Conservation (phyloP, 2,329 filamentous ascomycete species). For the Aspergillus arachidicola region DNA sequence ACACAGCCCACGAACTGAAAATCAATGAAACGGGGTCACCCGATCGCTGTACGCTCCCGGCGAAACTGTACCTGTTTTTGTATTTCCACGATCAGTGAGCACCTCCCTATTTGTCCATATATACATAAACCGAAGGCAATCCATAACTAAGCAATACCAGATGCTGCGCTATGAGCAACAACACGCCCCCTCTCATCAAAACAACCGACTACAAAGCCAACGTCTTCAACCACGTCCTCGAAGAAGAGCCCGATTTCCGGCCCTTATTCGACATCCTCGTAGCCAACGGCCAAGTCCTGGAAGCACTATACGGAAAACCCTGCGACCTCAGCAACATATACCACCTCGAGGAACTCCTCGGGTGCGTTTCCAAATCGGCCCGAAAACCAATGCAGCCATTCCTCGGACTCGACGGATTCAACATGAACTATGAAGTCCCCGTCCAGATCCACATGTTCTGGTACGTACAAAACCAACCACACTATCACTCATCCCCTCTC, state of each 20-base stretch:
- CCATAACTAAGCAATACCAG: not conserved
- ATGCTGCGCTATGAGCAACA: conserved; percentile 2
- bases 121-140: not conserved
- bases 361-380: conserved; percentile 1
- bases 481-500: no score
- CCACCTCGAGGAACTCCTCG: conserved; percentile 1
- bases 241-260: not conserved
- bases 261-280: not conserved
- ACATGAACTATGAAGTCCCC: not conserved
- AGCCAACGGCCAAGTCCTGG: not conserved
- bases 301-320: not conserved
- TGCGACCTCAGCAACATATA: conserved; percentile 2
- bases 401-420: not conserved
- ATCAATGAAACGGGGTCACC: not conserved
- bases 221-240: not conserved
- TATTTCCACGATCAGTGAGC: conserved; percentile 1
- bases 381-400: conserved; percentile 3
- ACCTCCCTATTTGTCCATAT: not conserved
- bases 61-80: not conserved
- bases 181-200: not conserved
- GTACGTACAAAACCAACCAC: not conserved
- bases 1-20: not conserved
- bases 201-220: not conserved
- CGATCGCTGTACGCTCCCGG: not conserved
- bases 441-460: conserved; percentile 3